Percentiles rank a stretch among this genome's conserved stretches.
phyloP scores from a whole-genome alignment of 164 flowering plant genomes.

The Tetracentron sinense region DNA sequence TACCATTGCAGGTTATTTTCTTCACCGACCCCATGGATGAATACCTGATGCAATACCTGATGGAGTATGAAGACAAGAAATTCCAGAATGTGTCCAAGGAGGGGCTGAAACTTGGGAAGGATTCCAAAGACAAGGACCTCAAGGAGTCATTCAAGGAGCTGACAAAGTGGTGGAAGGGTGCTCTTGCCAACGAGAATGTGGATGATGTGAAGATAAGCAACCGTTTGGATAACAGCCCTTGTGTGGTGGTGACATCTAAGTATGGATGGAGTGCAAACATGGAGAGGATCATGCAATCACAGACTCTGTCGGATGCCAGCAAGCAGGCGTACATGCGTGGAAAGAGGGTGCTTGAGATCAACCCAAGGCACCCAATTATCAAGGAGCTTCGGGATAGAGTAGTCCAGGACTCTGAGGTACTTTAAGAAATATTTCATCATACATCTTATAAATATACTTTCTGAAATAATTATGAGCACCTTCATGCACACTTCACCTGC shows the following conservation, averaged over 20 bases:
- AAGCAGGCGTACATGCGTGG: slow-evolving; percentile 98
- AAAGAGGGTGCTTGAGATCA: slow-evolving; percentile 93
- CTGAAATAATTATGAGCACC: neutral
- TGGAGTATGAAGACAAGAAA: slow-evolving; percentile 94
- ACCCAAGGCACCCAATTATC: slow-evolving; percentile 92
- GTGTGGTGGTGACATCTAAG: slow-evolving; percentile 95
- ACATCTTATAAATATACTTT: neutral
- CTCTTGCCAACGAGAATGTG: slow-evolving; percentile 74
- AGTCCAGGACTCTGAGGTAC: slow-evolving; percentile 76
- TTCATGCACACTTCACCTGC: neutral
- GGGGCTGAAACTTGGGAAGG: slow-evolving; percentile 88
- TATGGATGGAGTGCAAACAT: slow-evolving; percentile 98
- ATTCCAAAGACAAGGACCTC: slow-evolving; percentile 72
- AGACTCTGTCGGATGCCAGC: slow-evolving; percentile 88
- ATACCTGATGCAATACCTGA: slow-evolving; percentile 91
- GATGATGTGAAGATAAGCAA: slow-evolving; percentile 90
- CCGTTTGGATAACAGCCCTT: slow-evolving; percentile 82
- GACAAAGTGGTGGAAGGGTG: slow-evolving; percentile 91
- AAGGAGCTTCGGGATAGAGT: slow-evolving; percentile 87
- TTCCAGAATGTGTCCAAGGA: slow-evolving; percentile 98
- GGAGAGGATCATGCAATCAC: slow-evolving; percentile 97
- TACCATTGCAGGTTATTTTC: slow-evolving; percentile 74
- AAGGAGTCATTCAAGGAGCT: slow-evolving; percentile 94
- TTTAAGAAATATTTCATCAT: neutral
- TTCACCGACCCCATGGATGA: slow-evolving; percentile 99